Evolutionary conservation across 2,329 filamentous ascomycete genomes (phyloP).

Genomic region (Orbilia ellipsospora): DNA sequence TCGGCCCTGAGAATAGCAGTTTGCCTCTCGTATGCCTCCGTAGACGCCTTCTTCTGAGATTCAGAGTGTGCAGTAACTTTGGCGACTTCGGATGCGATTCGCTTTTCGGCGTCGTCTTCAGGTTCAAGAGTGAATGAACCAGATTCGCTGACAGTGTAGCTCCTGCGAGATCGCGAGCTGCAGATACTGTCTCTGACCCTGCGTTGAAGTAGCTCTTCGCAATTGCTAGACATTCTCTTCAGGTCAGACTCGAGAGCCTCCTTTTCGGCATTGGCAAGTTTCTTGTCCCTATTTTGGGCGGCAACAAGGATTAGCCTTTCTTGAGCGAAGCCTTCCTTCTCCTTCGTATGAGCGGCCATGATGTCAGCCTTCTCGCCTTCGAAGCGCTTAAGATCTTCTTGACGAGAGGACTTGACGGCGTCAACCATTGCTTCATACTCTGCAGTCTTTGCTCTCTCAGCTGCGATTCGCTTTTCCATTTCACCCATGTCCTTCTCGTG

Average conservation of each 20-base stretch:
- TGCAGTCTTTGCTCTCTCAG: constrained; percentile 31
- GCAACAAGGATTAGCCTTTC: constrained; percentile 37
- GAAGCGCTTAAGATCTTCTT: constrained; percentile 45
- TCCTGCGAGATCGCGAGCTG: constrained; percentile 44
- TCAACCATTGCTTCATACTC: constrained; percentile 47
- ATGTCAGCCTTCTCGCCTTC: constrained; percentile 49
- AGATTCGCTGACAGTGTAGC: constrained; percentile 42
- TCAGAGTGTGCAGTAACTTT: constrained; percentile 50
- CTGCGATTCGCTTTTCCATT: constrained; percentile 38
- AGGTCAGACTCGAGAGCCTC: constrained; percentile 51
- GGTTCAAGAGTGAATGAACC: constrained; percentile 3
- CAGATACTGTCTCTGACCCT: constrained; percentile 52
- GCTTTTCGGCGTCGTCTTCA: constrained; percentile 43
- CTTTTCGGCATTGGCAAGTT: constrained; percentile 47
- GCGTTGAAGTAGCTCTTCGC: constrained; percentile 52
- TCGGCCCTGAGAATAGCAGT: constrained; percentile 44
- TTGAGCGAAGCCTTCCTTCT: constrained; percentile 40
- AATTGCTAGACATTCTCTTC: constrained; percentile 54
- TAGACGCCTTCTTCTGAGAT: constrained; percentile 47
- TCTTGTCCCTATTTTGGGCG: constrained; percentile 42
- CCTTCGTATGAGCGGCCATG: constrained; percentile 21
- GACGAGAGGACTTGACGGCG: constrained; percentile 41
- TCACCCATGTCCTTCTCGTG: constrained; percentile 45
- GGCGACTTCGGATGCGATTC: constrained; percentile 48
- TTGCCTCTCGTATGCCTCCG: constrained; percentile 43